Conservation (phyloP, 768 basidiomycete genomes). For the Crassisporium funariophilum region DNA sequence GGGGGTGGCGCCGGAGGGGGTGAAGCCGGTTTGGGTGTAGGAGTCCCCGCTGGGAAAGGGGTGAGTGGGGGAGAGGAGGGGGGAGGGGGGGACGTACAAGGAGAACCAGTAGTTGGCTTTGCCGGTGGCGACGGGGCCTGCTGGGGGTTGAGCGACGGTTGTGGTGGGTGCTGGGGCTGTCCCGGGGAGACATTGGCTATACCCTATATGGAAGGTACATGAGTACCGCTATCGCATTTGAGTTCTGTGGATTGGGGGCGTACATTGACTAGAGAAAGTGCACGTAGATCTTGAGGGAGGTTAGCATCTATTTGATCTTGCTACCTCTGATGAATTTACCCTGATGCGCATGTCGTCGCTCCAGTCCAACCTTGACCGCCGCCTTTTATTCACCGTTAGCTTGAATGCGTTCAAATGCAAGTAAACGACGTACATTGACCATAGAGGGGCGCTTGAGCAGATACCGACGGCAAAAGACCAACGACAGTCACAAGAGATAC, state of each 20-base stretch:
- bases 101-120: conserved; percentile 49
- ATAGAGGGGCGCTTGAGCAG: conserved; percentile 21
- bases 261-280: conserved; percentile 15
- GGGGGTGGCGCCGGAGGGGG: conserved; percentile 40
- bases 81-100: conserved; percentile 39
- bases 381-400: conserved; percentile 13
- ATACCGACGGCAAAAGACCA: conserved; percentile 13
- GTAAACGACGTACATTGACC: conserved; percentile 23
- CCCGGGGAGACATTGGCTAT: conserved; percentile 42
- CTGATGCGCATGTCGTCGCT: conserved; percentile 40
- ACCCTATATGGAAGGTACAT: conserved; percentile 33
- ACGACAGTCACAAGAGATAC: conserved; percentile 12
- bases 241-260: neutral
- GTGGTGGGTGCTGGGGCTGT: conserved; percentile 21
- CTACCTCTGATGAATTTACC: conserved; percentile 27
- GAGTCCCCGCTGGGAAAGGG: conserved; percentile 50
- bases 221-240: neutral
- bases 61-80: neutral
- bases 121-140: neutral
- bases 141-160: neutral
- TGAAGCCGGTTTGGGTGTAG: conserved; percentile 60
- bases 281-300: conserved; percentile 10
- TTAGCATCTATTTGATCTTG: conserved; percentile 20
- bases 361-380: conserved; percentile 42
- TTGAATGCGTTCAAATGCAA: neutral